Conservation (phyloP, 345 rosid species). For the Lepidium aucheri region DNA sequence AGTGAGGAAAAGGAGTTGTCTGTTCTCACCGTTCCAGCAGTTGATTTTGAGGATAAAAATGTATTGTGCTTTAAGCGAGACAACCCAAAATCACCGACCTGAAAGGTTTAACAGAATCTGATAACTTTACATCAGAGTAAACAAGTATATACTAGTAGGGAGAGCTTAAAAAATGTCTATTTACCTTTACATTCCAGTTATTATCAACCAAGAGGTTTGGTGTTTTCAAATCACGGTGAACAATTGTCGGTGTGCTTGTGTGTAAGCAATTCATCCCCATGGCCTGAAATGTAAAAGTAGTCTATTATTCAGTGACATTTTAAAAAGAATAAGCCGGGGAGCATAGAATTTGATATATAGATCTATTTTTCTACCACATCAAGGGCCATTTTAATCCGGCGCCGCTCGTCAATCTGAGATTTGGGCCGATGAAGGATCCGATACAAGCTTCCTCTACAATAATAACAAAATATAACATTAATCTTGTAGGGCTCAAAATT, state of each 20-base stretch:
- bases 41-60: slow-evolving; percentile 93
- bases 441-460: slow-evolving; percentile 86
- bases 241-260: slow-evolving; percentile 88
- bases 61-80: slow-evolving; percentile 98
- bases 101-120: slow-evolving; percentile 16
- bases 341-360: background rate
- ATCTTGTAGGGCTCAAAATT: slow-evolving; percentile 3
- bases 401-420: slow-evolving; percentile 83
- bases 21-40: slow-evolving; percentile 92
- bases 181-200: slow-evolving; percentile 98
- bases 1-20: background rate
- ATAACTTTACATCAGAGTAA: background rate
- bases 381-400: slow-evolving; percentile 96
- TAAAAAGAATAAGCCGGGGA: background rate
- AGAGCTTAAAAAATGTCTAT: background rate
- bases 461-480: background rate
- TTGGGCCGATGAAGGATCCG: slow-evolving; percentile 92
- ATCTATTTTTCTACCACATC: slow-evolving; percentile 71
- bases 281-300: slow-evolving; percentile 47
- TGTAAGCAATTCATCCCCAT: slow-evolving; percentile 99
- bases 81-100: slow-evolving; percentile 97
- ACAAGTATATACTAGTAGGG: background rate
- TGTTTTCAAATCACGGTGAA: slow-evolving; percentile 96
- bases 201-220: slow-evolving; percentile 97
- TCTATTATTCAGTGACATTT: background rate